phyloP scores from a whole-genome alignment of 768 basidiomycete species.

The Inosperma sp. region DNA sequence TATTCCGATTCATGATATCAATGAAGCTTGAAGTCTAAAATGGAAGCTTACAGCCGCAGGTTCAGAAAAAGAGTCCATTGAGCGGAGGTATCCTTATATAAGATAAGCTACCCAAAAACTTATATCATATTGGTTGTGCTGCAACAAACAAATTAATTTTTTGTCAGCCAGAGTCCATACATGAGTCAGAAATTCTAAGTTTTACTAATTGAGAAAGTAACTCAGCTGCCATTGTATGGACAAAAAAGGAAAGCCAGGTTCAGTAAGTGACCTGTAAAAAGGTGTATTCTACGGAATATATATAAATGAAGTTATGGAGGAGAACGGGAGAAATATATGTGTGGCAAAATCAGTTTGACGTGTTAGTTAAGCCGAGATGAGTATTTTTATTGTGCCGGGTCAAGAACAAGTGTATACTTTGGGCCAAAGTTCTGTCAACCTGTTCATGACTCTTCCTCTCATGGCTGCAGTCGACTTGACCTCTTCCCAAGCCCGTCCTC shows the following conservation, averaged over 20 bases:
- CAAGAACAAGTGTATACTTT: not conserved
- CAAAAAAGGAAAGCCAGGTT: not conserved
- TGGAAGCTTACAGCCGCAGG: no score
- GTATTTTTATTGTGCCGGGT: slow-evolving; percentile 1
- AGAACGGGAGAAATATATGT: slow-evolving; percentile 4
- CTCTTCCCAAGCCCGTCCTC: slow-evolving; percentile 1
- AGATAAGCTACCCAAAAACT: no score
- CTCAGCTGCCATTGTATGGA: not conserved
- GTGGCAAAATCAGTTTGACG: not conserved
- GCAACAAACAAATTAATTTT: no score
- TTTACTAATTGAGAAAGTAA: not conserved
- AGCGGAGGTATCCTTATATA: no score
- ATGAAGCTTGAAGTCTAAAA: no score
- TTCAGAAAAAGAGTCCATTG: no score
- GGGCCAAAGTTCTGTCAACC: not conserved
- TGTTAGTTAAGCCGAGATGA: slow-evolving; percentile 7
- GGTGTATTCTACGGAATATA: no score
- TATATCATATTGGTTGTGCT: no score
- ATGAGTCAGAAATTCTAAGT: not conserved
- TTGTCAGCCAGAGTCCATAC: no score
- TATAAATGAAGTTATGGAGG: no score
- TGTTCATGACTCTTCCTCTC: slow-evolving; percentile 4
- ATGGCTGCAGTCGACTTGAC: slow-evolving; percentile 2
- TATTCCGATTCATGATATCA: no score
- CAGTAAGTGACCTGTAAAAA: no score